Evolutionary conservation across 177 flowering plant genomes (phyloP).

Genomic region (Vitis hybrid): DNA sequence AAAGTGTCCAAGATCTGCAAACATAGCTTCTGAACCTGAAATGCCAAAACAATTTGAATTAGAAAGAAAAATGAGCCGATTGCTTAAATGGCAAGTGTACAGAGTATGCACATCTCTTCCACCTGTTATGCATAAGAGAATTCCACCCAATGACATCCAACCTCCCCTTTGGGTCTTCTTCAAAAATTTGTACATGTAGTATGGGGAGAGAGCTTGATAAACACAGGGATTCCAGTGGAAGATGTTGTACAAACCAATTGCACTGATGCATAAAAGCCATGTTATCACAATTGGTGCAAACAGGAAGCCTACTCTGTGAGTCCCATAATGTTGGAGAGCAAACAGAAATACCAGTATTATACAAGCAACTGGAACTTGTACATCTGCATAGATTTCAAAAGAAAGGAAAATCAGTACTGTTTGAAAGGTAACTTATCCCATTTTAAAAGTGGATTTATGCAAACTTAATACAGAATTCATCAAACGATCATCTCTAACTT

Average conservation of each 20-base stretch:
- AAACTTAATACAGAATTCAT: too few species aligned
- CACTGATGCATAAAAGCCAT: constrained; percentile 70
- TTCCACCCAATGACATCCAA: constrained; percentile 81
- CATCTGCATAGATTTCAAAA: constrained; percentile 41
- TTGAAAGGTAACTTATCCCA: not conserved
- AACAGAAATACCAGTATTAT: constrained; percentile 52
- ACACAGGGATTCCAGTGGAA: constrained; percentile 63
- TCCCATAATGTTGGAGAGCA: constrained; percentile 67
- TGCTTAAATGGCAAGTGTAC: not conserved
- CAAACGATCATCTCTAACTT: too few species aligned
- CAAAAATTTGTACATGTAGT: constrained; percentile 64
- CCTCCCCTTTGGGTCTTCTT: constrained; percentile 58
- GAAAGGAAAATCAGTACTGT: not conserved
- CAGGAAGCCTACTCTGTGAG: constrained; percentile 59
- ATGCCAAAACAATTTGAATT: not conserved
- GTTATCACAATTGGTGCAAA: constrained; percentile 63
- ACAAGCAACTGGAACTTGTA: constrained; percentile 64
- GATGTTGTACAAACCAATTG: constrained; percentile 64
- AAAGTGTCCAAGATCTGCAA: constrained; percentile 76
- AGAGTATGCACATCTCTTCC: not conserved
- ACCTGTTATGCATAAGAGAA: constrained; percentile 71
- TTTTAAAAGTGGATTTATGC: not conserved
- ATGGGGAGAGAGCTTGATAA: constrained; percentile 62
- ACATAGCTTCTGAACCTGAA: constrained; percentile 73
- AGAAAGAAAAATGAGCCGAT: not conserved